phyloP scores from a whole-genome alignment of 2,329 filamentous ascomycete species.

The Exophiala spinifera region DNA sequence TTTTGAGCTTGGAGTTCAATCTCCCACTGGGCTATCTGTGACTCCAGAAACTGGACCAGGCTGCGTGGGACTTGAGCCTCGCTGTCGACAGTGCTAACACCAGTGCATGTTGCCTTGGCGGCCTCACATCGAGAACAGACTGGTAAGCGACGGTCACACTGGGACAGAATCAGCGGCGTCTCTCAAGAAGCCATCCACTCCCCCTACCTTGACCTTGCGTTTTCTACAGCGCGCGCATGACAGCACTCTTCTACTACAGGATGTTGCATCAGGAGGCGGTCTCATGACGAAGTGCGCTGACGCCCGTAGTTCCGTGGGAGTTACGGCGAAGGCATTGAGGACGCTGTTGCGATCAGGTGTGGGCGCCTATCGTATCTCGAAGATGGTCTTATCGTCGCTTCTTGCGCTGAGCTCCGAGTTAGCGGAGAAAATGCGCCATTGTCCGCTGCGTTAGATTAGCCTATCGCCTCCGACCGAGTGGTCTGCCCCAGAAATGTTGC shows the following conservation, averaged over 20 bases:
- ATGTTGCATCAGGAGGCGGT: slow-evolving; percentile 11
- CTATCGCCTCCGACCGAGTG: no score
- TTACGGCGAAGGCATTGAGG: no score
- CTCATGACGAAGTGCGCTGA: no score
- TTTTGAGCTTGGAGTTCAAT: slow-evolving; percentile 13
- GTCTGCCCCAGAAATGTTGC: no score
- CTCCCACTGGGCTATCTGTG: slow-evolving; percentile 30
- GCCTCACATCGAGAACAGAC: slow-evolving; percentile 5
- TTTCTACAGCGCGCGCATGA: slow-evolving; percentile 18
- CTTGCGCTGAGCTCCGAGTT: no score
- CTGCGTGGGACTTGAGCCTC: slow-evolving; percentile 26
- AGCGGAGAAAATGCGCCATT: no score
- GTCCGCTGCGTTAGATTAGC: no score
- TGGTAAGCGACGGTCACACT: slow-evolving; percentile 14
- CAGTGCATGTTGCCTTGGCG: slow-evolving; percentile 2
- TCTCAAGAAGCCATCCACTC: background rate
- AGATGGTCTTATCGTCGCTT: no score
- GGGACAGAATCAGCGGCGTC: background rate
- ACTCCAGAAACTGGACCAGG: slow-evolving; percentile 30
- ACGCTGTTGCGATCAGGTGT: no score
- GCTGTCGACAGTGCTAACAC: slow-evolving; percentile 10
- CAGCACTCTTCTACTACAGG: slow-evolving; percentile 24
- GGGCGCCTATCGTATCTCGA: no score
- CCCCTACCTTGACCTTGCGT: slow-evolving; percentile 21
- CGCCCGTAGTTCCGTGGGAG: no score